These are phyloP conservation scores for Spencermartinsiella ligniputridi DNA, from an alignment of 1,139 yeast species.

Conservation along the genomic window DNA sequence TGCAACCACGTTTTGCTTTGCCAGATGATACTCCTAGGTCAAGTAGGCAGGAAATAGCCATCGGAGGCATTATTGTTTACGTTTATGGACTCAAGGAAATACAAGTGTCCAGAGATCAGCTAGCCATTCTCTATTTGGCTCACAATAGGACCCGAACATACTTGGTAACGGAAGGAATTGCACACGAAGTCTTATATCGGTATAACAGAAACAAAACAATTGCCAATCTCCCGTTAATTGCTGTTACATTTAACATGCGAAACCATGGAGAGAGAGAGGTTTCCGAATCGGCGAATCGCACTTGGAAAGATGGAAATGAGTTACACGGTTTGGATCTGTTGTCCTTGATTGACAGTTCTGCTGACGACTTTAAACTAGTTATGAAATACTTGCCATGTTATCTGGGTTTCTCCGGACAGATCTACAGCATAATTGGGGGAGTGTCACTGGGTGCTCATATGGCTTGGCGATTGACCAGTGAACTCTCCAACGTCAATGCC, in stretches of 20 bases:
- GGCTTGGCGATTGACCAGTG: slow-evolving; percentile 17
- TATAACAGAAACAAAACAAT: slow-evolving; percentile 3
- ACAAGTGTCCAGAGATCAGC: slow-evolving; percentile 3
- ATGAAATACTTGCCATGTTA: slow-evolving; percentile 48
- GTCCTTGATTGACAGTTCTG: slow-evolving; percentile 48
- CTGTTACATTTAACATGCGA: slow-evolving; percentile 54
- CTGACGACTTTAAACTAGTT: slow-evolving; percentile 45
- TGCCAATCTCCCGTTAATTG: slow-evolving; percentile 27
- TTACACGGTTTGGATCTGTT: slow-evolving; percentile 54
- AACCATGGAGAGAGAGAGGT: slow-evolving; percentile 56
- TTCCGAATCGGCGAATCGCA: slow-evolving; percentile 36
- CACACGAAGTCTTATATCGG: slow-evolving; percentile 19
- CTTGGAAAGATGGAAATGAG: slow-evolving; percentile 47
- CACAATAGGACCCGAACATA: slow-evolving; percentile 27
- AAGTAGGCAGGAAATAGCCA: slow-evolving; percentile 15
- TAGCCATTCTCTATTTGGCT: slow-evolving; percentile 22
- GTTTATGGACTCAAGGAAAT: slow-evolving; percentile 22
- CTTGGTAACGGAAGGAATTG: slow-evolving; percentile 19
- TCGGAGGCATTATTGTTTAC: slow-evolving; percentile 28
- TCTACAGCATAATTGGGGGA: slow-evolving; percentile 15
- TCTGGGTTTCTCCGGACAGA: slow-evolving; percentile 23
- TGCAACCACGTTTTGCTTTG: slow-evolving; percentile 11
- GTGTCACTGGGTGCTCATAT: slow-evolving; percentile 20
- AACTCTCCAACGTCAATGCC: slow-evolving; percentile 10
- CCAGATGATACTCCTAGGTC: slow-evolving; percentile 18